Evolutionary conservation across 192 early-diverging fungal species (phyloP).

Genomic region (Coemansia sp.): DNA sequence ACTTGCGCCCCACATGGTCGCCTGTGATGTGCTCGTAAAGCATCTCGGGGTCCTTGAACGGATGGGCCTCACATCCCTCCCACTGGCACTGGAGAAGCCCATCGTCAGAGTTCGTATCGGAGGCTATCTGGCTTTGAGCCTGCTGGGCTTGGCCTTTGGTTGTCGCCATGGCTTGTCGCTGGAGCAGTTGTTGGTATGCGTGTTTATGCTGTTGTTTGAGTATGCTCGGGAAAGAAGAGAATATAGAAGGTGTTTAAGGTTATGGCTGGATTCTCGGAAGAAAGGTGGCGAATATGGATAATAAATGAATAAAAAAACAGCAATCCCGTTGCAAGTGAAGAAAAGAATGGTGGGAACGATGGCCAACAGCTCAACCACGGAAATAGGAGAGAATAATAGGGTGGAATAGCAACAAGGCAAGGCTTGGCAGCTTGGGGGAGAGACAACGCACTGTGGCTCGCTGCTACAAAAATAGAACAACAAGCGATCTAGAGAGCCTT

Average conservation of each 20-base stretch:
- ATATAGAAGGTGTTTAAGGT: neutral
- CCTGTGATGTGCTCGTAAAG: slow-evolving; percentile 86
- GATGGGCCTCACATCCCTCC: slow-evolving; percentile 28
- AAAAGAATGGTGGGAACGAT: neutral
- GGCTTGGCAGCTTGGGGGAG: neutral
- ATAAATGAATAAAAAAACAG: neutral
- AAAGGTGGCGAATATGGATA: neutral
- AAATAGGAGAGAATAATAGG: neutral
- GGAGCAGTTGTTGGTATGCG: neutral
- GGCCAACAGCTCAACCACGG: neutral
- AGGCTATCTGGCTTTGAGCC: neutral
- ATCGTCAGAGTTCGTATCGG: slow-evolving; percentile 14
- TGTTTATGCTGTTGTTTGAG: no score
- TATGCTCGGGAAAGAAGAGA: no score
- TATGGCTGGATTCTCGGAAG: neutral
- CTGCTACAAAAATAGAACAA: slow-evolving; percentile 5
- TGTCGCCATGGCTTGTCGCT: slow-evolving; percentile 1
- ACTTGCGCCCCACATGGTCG: slow-evolving; percentile 89
- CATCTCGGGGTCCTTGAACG: slow-evolving; percentile 75
- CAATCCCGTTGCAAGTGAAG: neutral
- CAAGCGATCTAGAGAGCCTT: neutral
- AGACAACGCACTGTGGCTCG: neutral
- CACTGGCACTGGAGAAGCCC: slow-evolving; percentile 41
- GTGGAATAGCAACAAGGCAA: neutral
- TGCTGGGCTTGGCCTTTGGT: neutral